Conservation (phyloP, 1,284 basidiomycete species). For the Xanthoconium separans region DNA sequence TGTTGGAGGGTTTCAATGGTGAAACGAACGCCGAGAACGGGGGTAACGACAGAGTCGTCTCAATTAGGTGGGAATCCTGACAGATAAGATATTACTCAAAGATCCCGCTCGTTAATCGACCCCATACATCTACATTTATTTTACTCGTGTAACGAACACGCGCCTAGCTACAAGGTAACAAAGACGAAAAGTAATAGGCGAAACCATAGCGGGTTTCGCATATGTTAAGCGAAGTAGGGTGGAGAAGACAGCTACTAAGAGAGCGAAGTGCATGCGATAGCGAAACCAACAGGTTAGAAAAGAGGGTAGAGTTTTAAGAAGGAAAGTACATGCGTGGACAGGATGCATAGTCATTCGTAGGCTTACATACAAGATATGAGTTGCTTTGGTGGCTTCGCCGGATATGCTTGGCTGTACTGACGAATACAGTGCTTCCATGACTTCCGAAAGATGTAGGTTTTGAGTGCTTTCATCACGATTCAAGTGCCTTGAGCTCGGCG, state of each 20-base stretch:
- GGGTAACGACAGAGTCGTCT: neutral
- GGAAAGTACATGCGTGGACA: conserved; percentile 24
- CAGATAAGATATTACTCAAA: conserved; percentile 29
- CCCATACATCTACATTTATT: conserved; percentile 7
- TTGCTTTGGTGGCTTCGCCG: conserved; percentile 28
- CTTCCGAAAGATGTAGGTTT: conserved; percentile 11
- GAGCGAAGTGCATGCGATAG: conserved; percentile 23
- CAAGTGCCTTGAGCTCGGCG: conserved; percentile 37
- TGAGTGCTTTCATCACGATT: conserved; percentile 25
- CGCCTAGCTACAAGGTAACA: neutral
- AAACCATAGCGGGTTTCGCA: conserved; percentile 7
- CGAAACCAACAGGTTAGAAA: conserved; percentile 10
- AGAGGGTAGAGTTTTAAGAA: conserved; percentile 18
- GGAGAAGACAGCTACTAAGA: conserved; percentile 8
- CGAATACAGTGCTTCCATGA: conserved; percentile 30
- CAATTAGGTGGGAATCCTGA: conserved; percentile 23
- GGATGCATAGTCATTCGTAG: conserved; percentile 21
- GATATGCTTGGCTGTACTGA: conserved; percentile 20
- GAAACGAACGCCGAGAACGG: conserved; percentile 2
- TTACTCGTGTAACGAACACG: conserved; percentile 7
- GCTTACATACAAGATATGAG: conserved; percentile 30
- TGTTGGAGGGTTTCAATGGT: conserved; percentile 14
- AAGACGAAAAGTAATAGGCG: conserved; percentile 5
- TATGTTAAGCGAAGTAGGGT: conserved; percentile 9
- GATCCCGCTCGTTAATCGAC: neutral